Evolutionary conservation across 257 asterid genomes (phyloP).

Genomic region (Nicotiana benthamiana): DNA sequence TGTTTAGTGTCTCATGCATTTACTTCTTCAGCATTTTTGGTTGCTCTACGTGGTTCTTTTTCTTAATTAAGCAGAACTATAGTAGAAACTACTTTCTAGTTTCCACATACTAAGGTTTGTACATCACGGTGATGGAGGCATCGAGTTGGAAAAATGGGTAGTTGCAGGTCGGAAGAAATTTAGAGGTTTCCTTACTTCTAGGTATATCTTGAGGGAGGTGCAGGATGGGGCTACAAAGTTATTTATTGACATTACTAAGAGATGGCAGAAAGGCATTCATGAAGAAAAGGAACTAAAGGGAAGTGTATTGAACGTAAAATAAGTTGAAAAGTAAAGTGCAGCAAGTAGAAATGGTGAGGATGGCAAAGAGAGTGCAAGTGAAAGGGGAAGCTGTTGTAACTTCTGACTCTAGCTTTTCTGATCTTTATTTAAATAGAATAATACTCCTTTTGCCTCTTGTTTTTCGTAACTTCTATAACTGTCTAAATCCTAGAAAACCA

Average conservation of each 20-base stretch:
- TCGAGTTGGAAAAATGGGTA: not conserved
- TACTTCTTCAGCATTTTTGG: not conserved
- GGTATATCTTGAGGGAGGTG: conserved; percentile 1
- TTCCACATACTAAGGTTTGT: not conserved
- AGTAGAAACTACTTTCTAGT: not conserved
- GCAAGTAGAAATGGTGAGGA: not conserved
- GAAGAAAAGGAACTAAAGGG: not conserved
- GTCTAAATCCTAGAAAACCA: not conserved
- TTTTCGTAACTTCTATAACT: not conserved
- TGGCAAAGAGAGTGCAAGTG: not conserved
- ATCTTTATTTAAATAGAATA: not conserved
- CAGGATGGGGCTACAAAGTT: not conserved
- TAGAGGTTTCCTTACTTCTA: not conserved
- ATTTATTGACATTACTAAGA: not conserved
- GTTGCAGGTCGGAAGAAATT: not conserved
- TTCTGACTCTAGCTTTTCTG: not conserved
- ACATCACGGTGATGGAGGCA: not conserved
- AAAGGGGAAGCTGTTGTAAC: not conserved
- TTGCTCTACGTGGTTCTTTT: not conserved
- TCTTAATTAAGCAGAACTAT: not conserved
- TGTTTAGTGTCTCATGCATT: not conserved
- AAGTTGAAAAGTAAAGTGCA: not conserved
- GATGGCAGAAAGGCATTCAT: not conserved
- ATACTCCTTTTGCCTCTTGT: not conserved
- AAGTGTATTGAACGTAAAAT: no score